These are phyloP conservation scores for Scutellaria barbata DNA, from an alignment of 257 asterid species.

Conservation along the genomic window DNA sequence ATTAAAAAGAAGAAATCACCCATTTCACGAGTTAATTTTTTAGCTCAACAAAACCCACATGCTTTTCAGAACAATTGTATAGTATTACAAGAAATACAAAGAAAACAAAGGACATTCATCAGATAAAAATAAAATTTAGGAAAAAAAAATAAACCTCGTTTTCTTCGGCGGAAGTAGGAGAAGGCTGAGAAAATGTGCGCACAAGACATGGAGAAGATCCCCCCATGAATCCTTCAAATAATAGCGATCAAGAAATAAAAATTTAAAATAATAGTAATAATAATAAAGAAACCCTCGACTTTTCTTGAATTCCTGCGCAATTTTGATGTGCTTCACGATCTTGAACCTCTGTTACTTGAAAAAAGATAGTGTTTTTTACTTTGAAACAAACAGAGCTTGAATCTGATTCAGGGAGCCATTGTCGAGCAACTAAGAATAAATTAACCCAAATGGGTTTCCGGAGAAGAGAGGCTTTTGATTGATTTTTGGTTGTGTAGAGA, in stretches of 20 bases:
- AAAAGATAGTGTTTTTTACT: not conserved
- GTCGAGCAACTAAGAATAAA: not conserved
- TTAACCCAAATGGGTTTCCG: constrained; percentile 26
- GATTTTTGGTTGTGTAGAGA: not conserved
- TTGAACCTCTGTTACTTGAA: constrained; percentile 23
- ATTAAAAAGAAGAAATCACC: constrained; percentile 24
- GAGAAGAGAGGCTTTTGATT: constrained; percentile 20
- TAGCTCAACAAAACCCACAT: not conserved
- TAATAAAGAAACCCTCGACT: constrained; percentile 1
- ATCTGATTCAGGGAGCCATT: constrained; percentile 35
- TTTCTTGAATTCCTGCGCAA: constrained; percentile 16
- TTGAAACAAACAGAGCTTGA: not conserved
- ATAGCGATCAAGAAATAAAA: not conserved
- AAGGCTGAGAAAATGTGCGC: constrained; percentile 64
- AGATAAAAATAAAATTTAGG: not conserved
- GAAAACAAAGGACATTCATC: not conserved
- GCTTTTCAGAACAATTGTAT: constrained; percentile 7
- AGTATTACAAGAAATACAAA: constrained; percentile 1
- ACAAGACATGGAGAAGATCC: constrained; percentile 67
- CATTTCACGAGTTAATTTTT: constrained; percentile 11
- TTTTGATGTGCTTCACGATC: not conserved
- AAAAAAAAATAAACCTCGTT: constrained; percentile 46
- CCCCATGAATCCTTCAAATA: constrained; percentile 49
- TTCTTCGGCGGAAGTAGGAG: constrained; percentile 51
- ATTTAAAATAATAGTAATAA: no score